Evolutionary conservation across 345 rosid genomes (phyloP).

Genomic region (Tarenaya hassleriana): DNA sequence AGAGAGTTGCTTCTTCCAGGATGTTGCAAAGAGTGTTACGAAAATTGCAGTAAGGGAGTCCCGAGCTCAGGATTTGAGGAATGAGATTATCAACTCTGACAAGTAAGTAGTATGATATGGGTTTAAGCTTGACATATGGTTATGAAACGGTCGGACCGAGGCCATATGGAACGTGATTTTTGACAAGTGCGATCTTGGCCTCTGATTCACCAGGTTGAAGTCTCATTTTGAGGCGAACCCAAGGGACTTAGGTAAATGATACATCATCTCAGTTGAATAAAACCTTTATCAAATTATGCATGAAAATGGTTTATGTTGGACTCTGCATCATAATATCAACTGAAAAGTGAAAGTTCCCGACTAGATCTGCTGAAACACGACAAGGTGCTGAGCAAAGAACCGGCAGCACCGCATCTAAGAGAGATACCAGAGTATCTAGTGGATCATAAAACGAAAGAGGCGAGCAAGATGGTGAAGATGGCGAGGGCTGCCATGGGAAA

Average conservation of each 20-base stretch:
- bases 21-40: conserved; percentile 87
- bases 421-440: conserved; percentile 71
- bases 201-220: conserved; percentile 52
- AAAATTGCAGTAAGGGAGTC: conserved; percentile 74
- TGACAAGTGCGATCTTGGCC: background rate
- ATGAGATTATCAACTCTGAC: conserved; percentile 82
- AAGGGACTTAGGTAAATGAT: conserved; percentile 50
- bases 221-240: conserved; percentile 87
- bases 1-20: conserved; percentile 38
- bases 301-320: too few species aligned
- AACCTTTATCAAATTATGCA: too few species aligned
- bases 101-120: too few species aligned
- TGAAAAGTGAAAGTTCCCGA: conserved; percentile 3
- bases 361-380: conserved; percentile 81
- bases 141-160: too few species aligned
- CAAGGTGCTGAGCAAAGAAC: conserved; percentile 66
- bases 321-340: too few species aligned
- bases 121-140: too few species aligned
- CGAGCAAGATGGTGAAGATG: conserved; percentile 77
- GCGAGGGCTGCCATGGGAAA: conserved; percentile 85
- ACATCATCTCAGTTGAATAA: background rate
- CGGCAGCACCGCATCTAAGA: conserved; percentile 56
- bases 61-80: conserved; percentile 87
- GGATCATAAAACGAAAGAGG: conserved; percentile 70
- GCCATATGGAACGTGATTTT: too few species aligned